Percentiles rank a stretch among this genome's conserved stretches.
These are phyloP conservation scores for Malbranchea zuffiana DNA, from an alignment of 2,329 filamentous ascomycete species.

Conservation along the genomic window DNA sequence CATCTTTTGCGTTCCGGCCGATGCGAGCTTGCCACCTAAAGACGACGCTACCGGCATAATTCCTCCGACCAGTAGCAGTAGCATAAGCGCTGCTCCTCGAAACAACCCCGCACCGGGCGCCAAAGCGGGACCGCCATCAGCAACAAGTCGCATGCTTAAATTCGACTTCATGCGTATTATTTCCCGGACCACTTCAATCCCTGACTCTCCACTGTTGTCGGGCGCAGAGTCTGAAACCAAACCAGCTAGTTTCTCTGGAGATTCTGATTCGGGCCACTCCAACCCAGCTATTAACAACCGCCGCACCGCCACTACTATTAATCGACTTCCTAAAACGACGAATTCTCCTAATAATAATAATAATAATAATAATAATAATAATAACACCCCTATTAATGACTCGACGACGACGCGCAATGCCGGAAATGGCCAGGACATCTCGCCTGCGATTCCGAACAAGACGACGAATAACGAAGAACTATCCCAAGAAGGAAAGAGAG, in stretches of 20 bases:
- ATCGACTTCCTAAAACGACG: not conserved
- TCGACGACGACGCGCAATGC: not conserved
- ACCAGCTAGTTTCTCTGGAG: constrained; percentile 3
- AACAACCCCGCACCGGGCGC: constrained; percentile 2
- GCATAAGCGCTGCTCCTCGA: constrained; percentile 5
- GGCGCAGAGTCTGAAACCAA: constrained; percentile 10
- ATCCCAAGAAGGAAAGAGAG: constrained; percentile 34
- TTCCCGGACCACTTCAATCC: not conserved
- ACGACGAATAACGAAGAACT: too few species aligned
- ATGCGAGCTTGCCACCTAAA: constrained; percentile 3
- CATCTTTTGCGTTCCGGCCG: constrained; percentile 12
- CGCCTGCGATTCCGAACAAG: too few species aligned
- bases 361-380: not conserved
- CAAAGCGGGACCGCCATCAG: constrained; percentile 2
- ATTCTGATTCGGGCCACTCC: constrained; percentile 12
- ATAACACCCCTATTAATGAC: not conserved
- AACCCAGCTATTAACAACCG: constrained; percentile 2
- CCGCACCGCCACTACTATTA: not conserved
- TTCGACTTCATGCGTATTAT: not conserved
- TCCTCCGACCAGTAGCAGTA: constrained; percentile 3
- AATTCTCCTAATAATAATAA: not conserved
- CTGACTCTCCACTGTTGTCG: constrained; percentile 7
- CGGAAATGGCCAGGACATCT: not conserved
- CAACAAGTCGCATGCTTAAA: too few species aligned
- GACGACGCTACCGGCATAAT: constrained; percentile 3